phyloP scores from a whole-genome alignment of 2,329 filamentous ascomycete species.

The Aureobasidium pullulans region DNA sequence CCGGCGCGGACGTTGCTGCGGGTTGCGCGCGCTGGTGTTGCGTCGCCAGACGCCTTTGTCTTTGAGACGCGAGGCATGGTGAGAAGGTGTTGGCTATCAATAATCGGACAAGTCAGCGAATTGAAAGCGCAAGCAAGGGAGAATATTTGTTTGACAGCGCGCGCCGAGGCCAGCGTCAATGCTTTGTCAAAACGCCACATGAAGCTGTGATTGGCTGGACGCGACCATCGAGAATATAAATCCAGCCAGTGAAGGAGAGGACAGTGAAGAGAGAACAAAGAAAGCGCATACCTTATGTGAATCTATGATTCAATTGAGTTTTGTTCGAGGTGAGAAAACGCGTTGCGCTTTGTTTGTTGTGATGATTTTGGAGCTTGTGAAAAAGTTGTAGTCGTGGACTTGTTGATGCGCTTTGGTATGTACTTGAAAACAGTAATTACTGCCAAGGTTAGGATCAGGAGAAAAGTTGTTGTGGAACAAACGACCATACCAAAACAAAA shows the following conservation, averaged over 20 bases:
- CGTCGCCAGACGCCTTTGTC: not conserved
- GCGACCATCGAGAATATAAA: conserved; percentile 5
- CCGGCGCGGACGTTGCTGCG: not conserved
- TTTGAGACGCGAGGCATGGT: conserved; percentile 2
- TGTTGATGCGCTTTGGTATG: not conserved
- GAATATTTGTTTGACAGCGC: conserved; percentile 1
- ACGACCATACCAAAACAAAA: not conserved
- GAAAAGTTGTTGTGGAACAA: not conserved
- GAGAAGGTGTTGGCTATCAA: not conserved
- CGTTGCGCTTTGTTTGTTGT: conserved; percentile 2
- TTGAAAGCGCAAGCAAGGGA: conserved; percentile 2
- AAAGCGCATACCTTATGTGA: not conserved
- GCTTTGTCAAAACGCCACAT: not conserved
- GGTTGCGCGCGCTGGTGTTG: not conserved
- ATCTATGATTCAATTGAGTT: not conserved
- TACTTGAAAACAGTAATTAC: not conserved
- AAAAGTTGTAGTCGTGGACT: not conserved
- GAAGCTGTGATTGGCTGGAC: conserved; percentile 1
- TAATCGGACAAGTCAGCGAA: conserved; percentile 4
- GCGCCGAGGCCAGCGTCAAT: not conserved
- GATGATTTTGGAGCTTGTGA: not conserved
- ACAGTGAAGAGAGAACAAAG: not conserved
- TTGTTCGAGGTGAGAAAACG: not conserved
- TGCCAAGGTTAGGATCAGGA: not conserved
- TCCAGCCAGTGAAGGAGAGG: not conserved